Conservation (phyloP, 2,329 filamentous ascomycete genomes). For the Dactylellina haptotyla region DNA sequence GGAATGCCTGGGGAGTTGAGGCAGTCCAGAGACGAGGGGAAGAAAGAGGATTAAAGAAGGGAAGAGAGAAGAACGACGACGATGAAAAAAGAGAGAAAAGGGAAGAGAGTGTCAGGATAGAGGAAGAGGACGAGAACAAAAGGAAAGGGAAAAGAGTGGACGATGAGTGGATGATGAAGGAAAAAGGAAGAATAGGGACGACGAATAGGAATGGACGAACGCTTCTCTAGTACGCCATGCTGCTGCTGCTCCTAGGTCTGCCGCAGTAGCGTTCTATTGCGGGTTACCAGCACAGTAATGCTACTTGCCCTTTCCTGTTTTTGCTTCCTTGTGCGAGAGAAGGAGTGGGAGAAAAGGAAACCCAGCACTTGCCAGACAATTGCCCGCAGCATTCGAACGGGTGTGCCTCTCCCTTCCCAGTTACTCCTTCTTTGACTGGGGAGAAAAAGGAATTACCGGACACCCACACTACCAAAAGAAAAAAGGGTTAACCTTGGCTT, state of each 20-base stretch:
- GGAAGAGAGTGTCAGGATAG: constrained; percentile 47
- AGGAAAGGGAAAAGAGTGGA: constrained; percentile 54
- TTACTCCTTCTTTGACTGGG: constrained; percentile 42
- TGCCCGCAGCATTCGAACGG: constrained; percentile 45
- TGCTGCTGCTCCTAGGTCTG: constrained; percentile 38
- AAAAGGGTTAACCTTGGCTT: constrained; percentile 42
- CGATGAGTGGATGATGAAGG: constrained; percentile 56
- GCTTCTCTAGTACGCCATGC: constrained; percentile 41
- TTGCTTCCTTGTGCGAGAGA: constrained; percentile 20
- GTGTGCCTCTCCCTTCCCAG: constrained; percentile 50
- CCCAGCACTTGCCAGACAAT: constrained; percentile 54
- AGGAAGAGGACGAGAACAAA: constrained; percentile 53
- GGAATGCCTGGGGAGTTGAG: constrained; percentile 54
- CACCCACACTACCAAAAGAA: constrained; percentile 34
- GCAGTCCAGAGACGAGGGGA: constrained; percentile 50
- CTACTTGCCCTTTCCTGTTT: constrained; percentile 41
- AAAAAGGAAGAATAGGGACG: constrained; percentile 54
- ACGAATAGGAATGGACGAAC: constrained; percentile 54
- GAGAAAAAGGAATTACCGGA: constrained; percentile 49
- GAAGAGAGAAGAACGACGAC: constrained; percentile 52
- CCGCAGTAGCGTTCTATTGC: constrained; percentile 45
- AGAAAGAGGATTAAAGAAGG: constrained; percentile 48
- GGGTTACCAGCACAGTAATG: constrained; percentile 30
- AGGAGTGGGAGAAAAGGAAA: constrained; percentile 14
- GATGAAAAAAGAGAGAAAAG: constrained; percentile 52